Conservation (phyloP, 495 filamentous ascomycete species). For the Hypoxylon rickii region DNA sequence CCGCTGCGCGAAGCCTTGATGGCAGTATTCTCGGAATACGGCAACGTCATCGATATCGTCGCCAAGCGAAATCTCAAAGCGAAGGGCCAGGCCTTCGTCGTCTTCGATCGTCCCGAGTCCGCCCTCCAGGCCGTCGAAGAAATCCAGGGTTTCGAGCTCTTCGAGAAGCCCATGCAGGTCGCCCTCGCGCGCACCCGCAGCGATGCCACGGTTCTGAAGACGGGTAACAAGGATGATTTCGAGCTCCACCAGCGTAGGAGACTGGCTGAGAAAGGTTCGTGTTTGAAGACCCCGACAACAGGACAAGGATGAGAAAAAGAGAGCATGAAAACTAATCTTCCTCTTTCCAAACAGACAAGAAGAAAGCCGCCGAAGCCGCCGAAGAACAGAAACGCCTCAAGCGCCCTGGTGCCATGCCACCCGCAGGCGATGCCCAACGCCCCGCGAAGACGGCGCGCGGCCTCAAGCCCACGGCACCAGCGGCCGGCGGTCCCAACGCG, state of each 20-base stretch:
- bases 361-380: conserved; percentile 82
- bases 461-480: conserved; percentile 71
- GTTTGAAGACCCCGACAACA: background rate
- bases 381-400: conserved; percentile 85
- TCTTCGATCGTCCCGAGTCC: conserved; percentile 79
- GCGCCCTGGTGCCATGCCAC: conserved; percentile 61
- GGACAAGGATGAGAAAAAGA: background rate
- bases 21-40: conserved; percentile 89
- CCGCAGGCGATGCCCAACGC: conserved; percentile 58
- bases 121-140: conserved; percentile 84
- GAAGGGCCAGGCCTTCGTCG: conserved; percentile 95
- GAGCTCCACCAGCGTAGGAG: conserved; percentile 85
- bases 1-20: conserved; percentile 72
- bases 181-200: conserved; percentile 84
- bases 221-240: conserved; percentile 77
- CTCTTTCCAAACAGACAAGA: conserved; percentile 66
- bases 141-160: conserved; percentile 91
- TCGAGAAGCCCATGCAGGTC: conserved; percentile 88
- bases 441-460: conserved; percentile 76
- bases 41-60: conserved; percentile 86
- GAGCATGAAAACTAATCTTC: background rate
- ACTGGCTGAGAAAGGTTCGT: conserved; percentile 88
- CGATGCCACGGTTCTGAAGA: conserved; percentile 80
- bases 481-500: conserved; percentile 50
- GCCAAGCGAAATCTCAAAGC: conserved; percentile 90